Base-by-base conservation (phyloP, 1,139 yeast genomes). In the Suhomyces terraborum region DNA sequence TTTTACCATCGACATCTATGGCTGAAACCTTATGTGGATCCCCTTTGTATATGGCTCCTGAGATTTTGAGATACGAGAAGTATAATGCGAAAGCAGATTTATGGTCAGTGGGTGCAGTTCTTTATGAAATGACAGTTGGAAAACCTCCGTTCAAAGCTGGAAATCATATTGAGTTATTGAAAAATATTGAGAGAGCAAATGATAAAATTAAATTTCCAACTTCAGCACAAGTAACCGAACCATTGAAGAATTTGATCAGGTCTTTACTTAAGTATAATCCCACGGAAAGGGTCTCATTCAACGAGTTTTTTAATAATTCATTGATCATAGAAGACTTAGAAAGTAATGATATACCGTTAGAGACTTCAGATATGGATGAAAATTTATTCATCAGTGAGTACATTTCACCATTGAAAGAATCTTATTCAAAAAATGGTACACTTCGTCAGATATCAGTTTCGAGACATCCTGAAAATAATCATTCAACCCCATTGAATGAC, bases 1-100 rank as follows among this genome's bases (percentile, higher is more conserved):
- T 89, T 57, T 72, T 93, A 50, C 98, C 98, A 8, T 82, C 87
- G 35, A 86, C 96, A 1, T 84, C 96, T 2, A 75, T 94, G 78
- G 98, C 98, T 1, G 98, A 93, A 62, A 93, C 98, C 3, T 70
- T 93, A 49, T 93, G 98, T 71, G 98, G 98, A 1, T 88, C 96
- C 8, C 98, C 98, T 1, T 68, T 93, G 35, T 93, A 94, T 62
- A 93, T 93, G 98, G 98, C 98, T 0, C 98, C 98, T 0, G 98
- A 93, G 63, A 94, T 93, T 37, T 73, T 93, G 54, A 75, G 95
- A 48, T 89, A 88, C 59, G 98, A 94, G 60, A 93, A 89, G 63
- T 93, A 93, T 65, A 89, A 91, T 55, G 98, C 98, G 4, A 91
- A 89, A 60, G 98, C 97, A 0, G 98, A 93, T 61, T 68, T 93